These are phyloP conservation scores for Rutstroemia sp. DNA, from an alignment of 2,329 filamentous ascomycete genomes.

Conservation along the genomic window DNA sequence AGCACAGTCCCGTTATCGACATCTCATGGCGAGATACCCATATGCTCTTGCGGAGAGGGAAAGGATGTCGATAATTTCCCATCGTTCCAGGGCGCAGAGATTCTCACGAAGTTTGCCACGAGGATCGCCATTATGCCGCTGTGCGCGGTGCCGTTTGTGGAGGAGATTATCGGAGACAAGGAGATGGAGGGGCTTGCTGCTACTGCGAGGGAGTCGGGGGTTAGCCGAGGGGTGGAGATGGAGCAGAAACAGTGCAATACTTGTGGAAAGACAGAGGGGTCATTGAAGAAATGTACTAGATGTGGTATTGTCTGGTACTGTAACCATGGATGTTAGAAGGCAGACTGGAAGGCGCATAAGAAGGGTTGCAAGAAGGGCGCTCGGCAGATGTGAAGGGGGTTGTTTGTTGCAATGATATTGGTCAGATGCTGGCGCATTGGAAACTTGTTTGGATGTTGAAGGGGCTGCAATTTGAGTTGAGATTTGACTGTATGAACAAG, in stretches of 20 bases:
- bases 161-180: not conserved
- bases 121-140: not conserved
- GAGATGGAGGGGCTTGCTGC: no score
- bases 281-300: not conserved
- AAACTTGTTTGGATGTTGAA: no score
- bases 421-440: no score
- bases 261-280: not conserved
- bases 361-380: not conserved
- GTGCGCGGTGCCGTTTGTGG: not conserved
- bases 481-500: no score
- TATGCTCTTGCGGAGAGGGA: not conserved
- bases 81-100: not conserved
- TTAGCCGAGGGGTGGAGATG: not conserved
- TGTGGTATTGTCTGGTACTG: not conserved
- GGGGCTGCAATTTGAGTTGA: no score
- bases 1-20: not conserved
- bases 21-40: not conserved
- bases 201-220: no score
- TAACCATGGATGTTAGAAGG: not conserved
- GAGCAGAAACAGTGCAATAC: not conserved
- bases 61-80: not conserved
- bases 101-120: not conserved
- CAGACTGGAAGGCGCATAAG: not conserved
- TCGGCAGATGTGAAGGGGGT: not conserved
- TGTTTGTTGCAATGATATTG: no score